phyloP scores from a whole-genome alignment of 805 yeast species.

The Lipomyces starkeyi region DNA sequence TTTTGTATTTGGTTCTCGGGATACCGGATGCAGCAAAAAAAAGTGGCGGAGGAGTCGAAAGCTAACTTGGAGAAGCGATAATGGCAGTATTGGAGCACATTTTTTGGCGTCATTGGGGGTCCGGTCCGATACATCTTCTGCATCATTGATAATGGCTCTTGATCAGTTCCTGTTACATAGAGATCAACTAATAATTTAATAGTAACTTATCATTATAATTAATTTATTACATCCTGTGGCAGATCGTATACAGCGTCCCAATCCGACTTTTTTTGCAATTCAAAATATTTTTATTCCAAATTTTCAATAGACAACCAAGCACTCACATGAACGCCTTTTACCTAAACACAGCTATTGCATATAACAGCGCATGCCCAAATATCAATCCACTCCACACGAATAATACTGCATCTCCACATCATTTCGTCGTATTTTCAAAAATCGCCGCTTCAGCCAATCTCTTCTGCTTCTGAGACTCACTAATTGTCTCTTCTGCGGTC shows the following conservation, averaged over 20 bases:
- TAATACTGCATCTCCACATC: not conserved
- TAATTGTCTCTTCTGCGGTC: conserved; percentile 9
- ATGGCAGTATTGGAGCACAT: not conserved
- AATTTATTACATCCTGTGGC: not conserved
- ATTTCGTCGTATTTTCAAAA: conserved; percentile 33
- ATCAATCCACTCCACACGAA: not conserved
- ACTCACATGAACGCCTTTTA: not conserved
- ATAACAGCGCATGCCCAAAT: not conserved
- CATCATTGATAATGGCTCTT: not conserved
- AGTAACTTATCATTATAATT: not conserved
- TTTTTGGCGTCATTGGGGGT: conserved; percentile 1
- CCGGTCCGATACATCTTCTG: not conserved
- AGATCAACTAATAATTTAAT: too few species aligned
- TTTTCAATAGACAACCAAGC: not conserved
- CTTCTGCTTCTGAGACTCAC: conserved; percentile 16
- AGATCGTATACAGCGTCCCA: not conserved
- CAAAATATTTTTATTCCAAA: not conserved
- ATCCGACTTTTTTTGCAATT: too few species aligned
- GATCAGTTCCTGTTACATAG: not conserved
- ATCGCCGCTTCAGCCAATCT: conserved; percentile 33
- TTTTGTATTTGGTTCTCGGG: conserved; percentile 21
- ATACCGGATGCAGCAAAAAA: conserved; percentile 18
- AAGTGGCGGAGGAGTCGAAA: not conserved
- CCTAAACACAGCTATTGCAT: not conserved
- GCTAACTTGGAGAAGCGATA: not conserved